Conservation (phyloP, 139 green algal species). For the Eudorina sp. region DNA sequence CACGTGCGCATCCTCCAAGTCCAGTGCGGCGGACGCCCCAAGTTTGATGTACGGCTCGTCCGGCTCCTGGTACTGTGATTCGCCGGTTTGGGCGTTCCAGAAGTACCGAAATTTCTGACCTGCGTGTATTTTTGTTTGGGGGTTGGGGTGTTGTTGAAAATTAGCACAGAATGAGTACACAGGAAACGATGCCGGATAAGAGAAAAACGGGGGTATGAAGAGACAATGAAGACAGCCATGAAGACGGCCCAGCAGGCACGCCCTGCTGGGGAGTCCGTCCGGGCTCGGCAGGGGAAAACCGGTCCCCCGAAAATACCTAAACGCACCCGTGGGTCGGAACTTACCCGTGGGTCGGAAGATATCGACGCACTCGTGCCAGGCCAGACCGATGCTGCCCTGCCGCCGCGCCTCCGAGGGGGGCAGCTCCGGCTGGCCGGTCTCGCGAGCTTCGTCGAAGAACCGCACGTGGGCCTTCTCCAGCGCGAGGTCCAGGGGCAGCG, state of each 20-base stretch:
- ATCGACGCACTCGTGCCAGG: slow-evolving; percentile 47
- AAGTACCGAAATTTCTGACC: slow-evolving; percentile 50
- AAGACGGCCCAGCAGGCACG: too few species aligned
- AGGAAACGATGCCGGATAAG: too few species aligned
- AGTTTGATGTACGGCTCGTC: slow-evolving; percentile 43
- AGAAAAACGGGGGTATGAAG: too few species aligned
- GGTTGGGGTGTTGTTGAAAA: too few species aligned
- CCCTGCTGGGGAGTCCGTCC: too few species aligned
- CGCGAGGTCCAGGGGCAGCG: slow-evolving; percentile 41
- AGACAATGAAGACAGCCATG: too few species aligned
- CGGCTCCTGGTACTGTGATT: slow-evolving; percentile 44
- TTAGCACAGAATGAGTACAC: too few species aligned
- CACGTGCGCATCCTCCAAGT: neutral
- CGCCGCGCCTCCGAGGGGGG: neutral
- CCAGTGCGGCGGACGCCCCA: neutral
- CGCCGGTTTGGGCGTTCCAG: slow-evolving; percentile 43
- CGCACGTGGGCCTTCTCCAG: slow-evolving; percentile 37
- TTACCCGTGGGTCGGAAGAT: slow-evolving; percentile 45
- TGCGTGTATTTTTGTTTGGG: neutral
- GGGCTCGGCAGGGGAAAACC: too few species aligned
- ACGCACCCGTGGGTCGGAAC: neutral
- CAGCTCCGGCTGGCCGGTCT: neutral
- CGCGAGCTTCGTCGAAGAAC: slow-evolving; percentile 46
- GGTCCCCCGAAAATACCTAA: neutral
- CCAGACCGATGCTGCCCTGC: neutral